Conservation (phyloP, 164 flowering plant species). For the Piper longum region DNA sequence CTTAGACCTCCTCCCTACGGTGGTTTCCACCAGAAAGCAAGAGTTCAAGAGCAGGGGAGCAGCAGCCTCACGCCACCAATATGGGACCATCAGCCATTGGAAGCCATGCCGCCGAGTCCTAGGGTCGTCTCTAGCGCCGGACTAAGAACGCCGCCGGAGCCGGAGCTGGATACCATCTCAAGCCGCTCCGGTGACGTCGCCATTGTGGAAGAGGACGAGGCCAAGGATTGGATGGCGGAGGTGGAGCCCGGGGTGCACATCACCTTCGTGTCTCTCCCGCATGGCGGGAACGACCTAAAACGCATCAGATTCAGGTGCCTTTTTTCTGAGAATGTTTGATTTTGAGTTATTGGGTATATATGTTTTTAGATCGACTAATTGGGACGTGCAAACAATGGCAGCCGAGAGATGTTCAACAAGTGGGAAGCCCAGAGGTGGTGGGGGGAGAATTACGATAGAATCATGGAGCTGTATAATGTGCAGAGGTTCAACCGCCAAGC, state of each 20-base stretch:
- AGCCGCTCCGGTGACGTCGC: slow-evolving; percentile 38
- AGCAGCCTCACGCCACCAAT: slow-evolving; percentile 68
- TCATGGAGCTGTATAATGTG: slow-evolving; percentile 94
- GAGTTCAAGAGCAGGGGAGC: slow-evolving; percentile 63
- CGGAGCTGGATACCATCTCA: slow-evolving; percentile 29
- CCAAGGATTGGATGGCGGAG: slow-evolving; percentile 99
- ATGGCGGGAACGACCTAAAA: slow-evolving; percentile 87
- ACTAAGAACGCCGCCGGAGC: slow-evolving; percentile 35
- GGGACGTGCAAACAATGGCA: slow-evolving; percentile 14
- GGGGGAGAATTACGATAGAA: slow-evolving; percentile 94
- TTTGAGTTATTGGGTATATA: no score
- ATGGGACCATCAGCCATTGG: slow-evolving; percentile 43
- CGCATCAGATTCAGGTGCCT: slow-evolving; percentile 80
- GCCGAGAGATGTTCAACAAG: slow-evolving; percentile 95
- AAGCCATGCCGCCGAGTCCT: slow-evolving; percentile 14
- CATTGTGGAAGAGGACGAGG: slow-evolving; percentile 58
- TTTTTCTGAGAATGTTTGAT: background rate
- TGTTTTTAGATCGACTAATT: no score
- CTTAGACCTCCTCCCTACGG: slow-evolving; percentile 52
- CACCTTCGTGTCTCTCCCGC: slow-evolving; percentile 81
- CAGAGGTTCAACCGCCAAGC: slow-evolving; percentile 91
- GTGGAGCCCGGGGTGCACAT: slow-evolving; percentile 99
- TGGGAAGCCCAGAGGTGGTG: slow-evolving; percentile 99
- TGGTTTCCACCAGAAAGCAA: slow-evolving; percentile 66
- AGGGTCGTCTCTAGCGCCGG: slow-evolving; percentile 28